Percentiles rank a stretch among this genome's conserved stretches.
Conservation (phyloP, 2,329 filamentous ascomycete genomes). For the Apiospora malaysiana region DNA sequence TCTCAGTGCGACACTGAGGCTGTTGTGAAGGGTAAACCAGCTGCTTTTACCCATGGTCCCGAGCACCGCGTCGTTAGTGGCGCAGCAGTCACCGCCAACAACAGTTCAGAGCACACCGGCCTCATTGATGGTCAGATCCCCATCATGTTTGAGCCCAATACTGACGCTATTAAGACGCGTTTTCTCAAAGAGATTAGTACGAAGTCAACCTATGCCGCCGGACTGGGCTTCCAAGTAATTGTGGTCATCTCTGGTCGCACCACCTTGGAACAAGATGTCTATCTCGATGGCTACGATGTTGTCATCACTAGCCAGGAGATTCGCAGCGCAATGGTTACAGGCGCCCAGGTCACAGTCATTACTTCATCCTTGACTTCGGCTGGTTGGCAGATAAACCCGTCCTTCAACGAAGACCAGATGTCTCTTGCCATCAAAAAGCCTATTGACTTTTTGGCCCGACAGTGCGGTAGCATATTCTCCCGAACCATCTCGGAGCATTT, state of each 20-base stretch:
- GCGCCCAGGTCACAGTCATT: conserved; percentile 30
- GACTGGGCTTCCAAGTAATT: conserved; percentile 28
- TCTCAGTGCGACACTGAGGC: conserved; percentile 32
- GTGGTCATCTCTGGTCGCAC: conserved; percentile 38
- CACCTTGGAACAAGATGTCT: conserved; percentile 38
- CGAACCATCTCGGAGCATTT: conserved; percentile 27
- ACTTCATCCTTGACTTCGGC: conserved; percentile 39
- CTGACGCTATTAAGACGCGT: conserved; percentile 27
- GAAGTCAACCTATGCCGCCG: conserved; percentile 28
- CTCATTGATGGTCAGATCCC: not conserved
- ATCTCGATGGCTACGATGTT: conserved; percentile 27
- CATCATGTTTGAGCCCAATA: conserved; percentile 29
- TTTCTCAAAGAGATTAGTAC: conserved; percentile 30
- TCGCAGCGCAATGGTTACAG: conserved; percentile 27
- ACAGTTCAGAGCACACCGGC: not conserved
- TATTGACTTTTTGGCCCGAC: conserved; percentile 34
- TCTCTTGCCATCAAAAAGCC: conserved; percentile 22
- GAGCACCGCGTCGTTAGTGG: conserved; percentile 30
- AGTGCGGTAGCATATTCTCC: conserved; percentile 37
- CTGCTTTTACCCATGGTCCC: conserved; percentile 33
- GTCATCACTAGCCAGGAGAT: conserved; percentile 31
- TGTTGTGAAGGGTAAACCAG: conserved; percentile 29
- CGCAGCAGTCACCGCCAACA: conserved; percentile 18
- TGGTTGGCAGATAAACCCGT: conserved; percentile 39
- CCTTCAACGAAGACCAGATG: conserved; percentile 27